Percentiles rank a stretch among this genome's conserved stretches.
Conservation (phyloP, 208 protist genomes). For the Kentomonas sorsogonicus region DNA sequence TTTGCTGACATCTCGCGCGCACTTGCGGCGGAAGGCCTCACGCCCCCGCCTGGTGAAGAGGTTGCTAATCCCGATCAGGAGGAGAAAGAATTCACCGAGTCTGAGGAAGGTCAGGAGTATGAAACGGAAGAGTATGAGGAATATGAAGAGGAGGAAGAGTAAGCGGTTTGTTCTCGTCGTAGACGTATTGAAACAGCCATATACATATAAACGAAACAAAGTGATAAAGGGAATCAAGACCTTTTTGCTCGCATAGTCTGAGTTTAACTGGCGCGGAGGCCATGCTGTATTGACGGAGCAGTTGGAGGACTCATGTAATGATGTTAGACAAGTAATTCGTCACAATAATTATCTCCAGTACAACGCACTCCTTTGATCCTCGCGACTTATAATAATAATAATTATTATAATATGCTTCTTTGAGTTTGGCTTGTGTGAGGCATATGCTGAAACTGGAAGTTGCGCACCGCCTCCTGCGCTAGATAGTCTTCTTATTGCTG, state of each 20-base stretch:
- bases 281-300: no score
- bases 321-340: no score
- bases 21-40: constrained; percentile 14
- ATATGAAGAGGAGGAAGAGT: neutral
- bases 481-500: constrained; percentile 7
- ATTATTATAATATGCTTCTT: neutral
- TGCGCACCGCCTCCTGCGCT: no score
- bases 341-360: no score
- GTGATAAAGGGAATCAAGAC: no score
- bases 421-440: no score
- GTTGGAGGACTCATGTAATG: no score
- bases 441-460: no score
- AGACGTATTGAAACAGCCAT: no score
- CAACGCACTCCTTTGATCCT: neutral
- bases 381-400: neutral
- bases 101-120: neutral
- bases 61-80: neutral
- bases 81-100: neutral
- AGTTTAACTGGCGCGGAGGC: no score
- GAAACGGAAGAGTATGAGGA: constrained; percentile 12
- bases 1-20: constrained; percentile 32
- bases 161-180: neutral
- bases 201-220: no score
- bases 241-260: no score
- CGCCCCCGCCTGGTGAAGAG: constrained; percentile 1